phyloP scores from a whole-genome alignment of 2,329 filamentous ascomycete species.

The Mycosphaerelloides madeirae region DNA sequence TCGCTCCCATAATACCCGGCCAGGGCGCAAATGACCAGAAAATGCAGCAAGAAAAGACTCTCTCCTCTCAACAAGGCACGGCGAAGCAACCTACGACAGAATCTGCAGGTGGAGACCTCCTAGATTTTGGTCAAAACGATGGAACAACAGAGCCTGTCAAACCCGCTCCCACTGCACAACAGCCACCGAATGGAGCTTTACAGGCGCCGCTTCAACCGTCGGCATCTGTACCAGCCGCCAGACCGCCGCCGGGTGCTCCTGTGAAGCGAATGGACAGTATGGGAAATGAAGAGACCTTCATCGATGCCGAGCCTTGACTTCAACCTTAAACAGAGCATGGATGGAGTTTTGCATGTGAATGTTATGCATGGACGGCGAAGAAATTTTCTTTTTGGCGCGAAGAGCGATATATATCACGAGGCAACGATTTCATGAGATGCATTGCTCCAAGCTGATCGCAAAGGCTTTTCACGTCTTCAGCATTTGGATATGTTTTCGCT shows the following conservation, averaged over 20 bases:
- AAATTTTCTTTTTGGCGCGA: too few species aligned
- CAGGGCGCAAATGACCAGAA: slow-evolving; percentile 50
- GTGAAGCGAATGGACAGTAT: slow-evolving; percentile 36
- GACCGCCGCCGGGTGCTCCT: slow-evolving; percentile 25
- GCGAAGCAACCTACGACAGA: slow-evolving; percentile 12
- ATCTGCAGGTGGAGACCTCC: slow-evolving; percentile 42
- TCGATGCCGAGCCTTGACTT: slow-evolving; percentile 40
- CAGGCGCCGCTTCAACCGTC: slow-evolving; percentile 14
- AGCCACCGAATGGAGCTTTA: slow-evolving; percentile 4
- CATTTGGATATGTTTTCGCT: too few species aligned
- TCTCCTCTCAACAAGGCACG: slow-evolving; percentile 19
- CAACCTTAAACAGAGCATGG: background rate
- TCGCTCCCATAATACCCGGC: slow-evolving; percentile 78
- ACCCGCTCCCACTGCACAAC: slow-evolving; percentile 4
- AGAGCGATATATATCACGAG: too few species aligned
- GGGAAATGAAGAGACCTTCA: slow-evolving; percentile 43
- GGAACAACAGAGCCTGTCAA: slow-evolving; percentile 6
- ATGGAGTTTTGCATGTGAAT: slow-evolving; percentile 1
- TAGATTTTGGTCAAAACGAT: slow-evolving; percentile 54
- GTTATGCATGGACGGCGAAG: background rate
- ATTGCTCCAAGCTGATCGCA: too few species aligned
- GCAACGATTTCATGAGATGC: too few species aligned
- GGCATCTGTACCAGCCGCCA: slow-evolving; percentile 7
- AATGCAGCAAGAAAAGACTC: slow-evolving; percentile 13
- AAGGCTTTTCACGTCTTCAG: too few species aligned